Conservation (phyloP, 805 yeast genomes). For the Candida maesae region DNA sequence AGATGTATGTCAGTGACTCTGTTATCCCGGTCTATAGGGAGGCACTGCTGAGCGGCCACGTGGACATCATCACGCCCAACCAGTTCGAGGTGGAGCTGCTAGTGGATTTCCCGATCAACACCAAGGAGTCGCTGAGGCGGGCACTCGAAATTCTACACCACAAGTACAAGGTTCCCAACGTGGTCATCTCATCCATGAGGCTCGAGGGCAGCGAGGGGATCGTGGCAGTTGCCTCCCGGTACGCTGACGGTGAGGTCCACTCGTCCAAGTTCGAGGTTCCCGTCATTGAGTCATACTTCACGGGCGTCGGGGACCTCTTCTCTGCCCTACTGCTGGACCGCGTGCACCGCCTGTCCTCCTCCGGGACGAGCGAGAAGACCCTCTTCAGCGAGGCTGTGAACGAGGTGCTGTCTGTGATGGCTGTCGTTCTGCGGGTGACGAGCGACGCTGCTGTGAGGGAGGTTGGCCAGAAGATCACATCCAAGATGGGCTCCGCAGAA, state of each 20-base stretch:
- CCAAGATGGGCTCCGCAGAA: conserved; percentile 53
- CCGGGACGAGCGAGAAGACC: neutral
- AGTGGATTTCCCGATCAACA: conserved; percentile 45
- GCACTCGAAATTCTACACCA: conserved; percentile 50
- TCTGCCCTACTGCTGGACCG: conserved; percentile 75
- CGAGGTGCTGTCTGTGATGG: conserved; percentile 56
- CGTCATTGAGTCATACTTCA: conserved; percentile 72
- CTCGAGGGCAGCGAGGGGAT: conserved; percentile 21
- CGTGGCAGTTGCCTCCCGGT: conserved; percentile 20
- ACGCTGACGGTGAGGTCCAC: conserved; percentile 5
- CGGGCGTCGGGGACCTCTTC: conserved; percentile 93
- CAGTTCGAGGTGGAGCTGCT: conserved; percentile 83
- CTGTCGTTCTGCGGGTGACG: conserved; percentile 46
- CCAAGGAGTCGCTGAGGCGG: conserved; percentile 33
- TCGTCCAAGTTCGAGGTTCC: conserved; percentile 45
- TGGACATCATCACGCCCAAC: conserved; percentile 84
- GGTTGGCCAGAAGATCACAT: conserved; percentile 38
- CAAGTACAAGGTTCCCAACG: conserved; percentile 47
- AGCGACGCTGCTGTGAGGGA: conserved; percentile 34
- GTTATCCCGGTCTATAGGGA: conserved; percentile 57
- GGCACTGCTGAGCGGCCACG: conserved; percentile 40
- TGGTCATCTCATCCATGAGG: conserved; percentile 63
- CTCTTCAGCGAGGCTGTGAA: conserved; percentile 37
- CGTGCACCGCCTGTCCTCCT: conserved; percentile 34
- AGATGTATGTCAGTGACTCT: conserved; percentile 55